Evolutionary conservation across 1,139 yeast genomes (phyloP).

Genomic region (Pichia cactophila): DNA sequence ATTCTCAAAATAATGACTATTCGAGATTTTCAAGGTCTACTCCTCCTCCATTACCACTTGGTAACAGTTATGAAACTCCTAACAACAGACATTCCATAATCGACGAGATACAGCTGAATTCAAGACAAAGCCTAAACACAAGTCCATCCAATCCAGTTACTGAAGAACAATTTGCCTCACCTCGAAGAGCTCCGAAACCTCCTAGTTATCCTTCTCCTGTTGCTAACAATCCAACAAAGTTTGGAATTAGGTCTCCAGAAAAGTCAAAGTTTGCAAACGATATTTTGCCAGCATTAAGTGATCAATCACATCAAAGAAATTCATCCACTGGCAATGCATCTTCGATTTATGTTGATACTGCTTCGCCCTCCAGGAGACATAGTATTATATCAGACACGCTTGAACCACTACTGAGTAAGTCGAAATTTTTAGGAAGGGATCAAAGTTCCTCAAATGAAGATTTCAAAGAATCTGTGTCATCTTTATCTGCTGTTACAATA

Average conservation of each 20-base stretch:
- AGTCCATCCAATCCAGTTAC: background rate
- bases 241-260: constrained; percentile 25
- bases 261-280: constrained; percentile 1
- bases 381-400: constrained; percentile 5
- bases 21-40: background rate
- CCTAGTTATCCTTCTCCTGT: constrained; percentile 45
- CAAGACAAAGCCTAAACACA: background rate
- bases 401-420: background rate
- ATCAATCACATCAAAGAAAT: constrained; percentile 19
- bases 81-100: background rate
- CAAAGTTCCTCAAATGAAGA: background rate
- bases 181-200: constrained; percentile 58
- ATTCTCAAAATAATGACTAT: constrained; percentile 1
- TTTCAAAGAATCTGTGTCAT: background rate
- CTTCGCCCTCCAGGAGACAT: constrained; percentile 6
- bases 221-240: constrained; percentile 22
- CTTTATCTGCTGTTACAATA: background rate
- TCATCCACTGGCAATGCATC: constrained; percentile 25
- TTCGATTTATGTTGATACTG: constrained; percentile 23
- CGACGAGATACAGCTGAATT: background rate
- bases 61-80: background rate
- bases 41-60: constrained; percentile 6
- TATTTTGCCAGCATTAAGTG: constrained; percentile 7
- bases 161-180: constrained; percentile 39
- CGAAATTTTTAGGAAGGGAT: background rate